Conservation (phyloP, 2,329 filamentous ascomycete species). For the Macrophomina tecta region DNA sequence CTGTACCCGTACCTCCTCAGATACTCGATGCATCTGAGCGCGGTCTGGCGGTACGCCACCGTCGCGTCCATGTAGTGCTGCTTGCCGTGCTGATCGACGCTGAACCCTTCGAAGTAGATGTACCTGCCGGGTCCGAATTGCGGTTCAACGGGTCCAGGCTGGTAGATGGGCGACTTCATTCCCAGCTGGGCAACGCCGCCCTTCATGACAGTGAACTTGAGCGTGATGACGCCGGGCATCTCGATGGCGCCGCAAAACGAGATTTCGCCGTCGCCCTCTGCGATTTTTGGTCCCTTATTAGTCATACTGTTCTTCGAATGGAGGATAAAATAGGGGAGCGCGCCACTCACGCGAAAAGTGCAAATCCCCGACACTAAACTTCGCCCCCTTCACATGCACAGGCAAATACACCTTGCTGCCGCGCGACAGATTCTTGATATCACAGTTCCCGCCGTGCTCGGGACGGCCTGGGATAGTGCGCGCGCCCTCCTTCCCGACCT, state of each 20-base stretch:
- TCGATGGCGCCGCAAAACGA: slow-evolving; percentile 80
- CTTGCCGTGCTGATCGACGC: slow-evolving; percentile 84
- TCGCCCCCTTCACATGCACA: slow-evolving; percentile 83
- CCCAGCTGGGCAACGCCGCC: slow-evolving; percentile 74
- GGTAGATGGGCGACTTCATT: slow-evolving; percentile 84
- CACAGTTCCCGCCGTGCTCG: slow-evolving; percentile 89
- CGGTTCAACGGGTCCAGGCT: slow-evolving; percentile 85
- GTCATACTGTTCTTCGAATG: not conserved
- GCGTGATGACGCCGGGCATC: slow-evolving; percentile 89
- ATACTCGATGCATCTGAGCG: slow-evolving; percentile 79
- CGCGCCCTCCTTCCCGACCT: slow-evolving; percentile 78
- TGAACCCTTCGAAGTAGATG: slow-evolving; percentile 89
- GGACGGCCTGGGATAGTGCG: slow-evolving; percentile 83
- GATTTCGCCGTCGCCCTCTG: slow-evolving; percentile 87
- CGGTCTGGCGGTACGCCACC: slow-evolving; percentile 84
- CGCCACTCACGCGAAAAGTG: slow-evolving; percentile 70
- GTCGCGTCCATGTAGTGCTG: slow-evolving; percentile 89
- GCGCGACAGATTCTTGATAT: slow-evolving; percentile 84
- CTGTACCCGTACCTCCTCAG: slow-evolving; percentile 72
- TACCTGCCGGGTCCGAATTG: slow-evolving; percentile 83
- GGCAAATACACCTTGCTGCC: slow-evolving; percentile 86
- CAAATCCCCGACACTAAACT: slow-evolving; percentile 87
- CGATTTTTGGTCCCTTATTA: not conserved
- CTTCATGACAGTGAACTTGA: slow-evolving; percentile 90
- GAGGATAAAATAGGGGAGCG: not conserved